phyloP scores from a whole-genome alignment of 2,329 filamentous ascomycete genomes.

The Colletotrichum lentis region DNA sequence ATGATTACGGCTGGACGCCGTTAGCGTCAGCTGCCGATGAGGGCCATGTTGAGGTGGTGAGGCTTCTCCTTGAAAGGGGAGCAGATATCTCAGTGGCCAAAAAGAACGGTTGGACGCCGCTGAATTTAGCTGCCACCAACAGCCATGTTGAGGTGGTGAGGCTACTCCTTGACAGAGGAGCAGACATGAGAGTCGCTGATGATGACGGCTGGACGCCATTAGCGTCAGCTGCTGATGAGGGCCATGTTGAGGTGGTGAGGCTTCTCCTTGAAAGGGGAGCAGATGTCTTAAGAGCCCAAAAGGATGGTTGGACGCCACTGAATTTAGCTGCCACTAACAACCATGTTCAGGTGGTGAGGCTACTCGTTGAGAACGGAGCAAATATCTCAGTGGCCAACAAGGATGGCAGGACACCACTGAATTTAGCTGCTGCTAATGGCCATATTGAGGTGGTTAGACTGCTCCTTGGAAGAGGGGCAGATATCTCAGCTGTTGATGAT shows the following conservation, averaged over 20 bases:
- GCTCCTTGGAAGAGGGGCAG: background rate
- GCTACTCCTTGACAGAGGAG: conserved; percentile 17
- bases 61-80: background rate
- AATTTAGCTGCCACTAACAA: too few relatives aligned
- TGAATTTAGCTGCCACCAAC: background rate
- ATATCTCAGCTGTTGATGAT: background rate
- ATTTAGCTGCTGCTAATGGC: background rate
- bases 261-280: conserved; percentile 1
- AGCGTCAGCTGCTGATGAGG: background rate
- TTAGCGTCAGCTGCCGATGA: background rate
- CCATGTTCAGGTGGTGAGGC: too few relatives aligned
- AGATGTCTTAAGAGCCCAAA: background rate
- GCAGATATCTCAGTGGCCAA: background rate
- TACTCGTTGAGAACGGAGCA: too few relatives aligned
- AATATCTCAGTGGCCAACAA: too few relatives aligned
- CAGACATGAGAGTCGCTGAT: background rate
- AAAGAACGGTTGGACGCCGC: background rate
- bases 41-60: background rate
- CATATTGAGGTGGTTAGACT: background rate
- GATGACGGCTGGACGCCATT: conserved; percentile 3
- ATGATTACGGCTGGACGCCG: background rate
- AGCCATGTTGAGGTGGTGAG: conserved; percentile 14
- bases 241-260: background rate
- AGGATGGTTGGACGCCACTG: background rate
- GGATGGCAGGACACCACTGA: too few relatives aligned